Conservation (phyloP, 257 asterid species). For the Capsicum chinense region DNA sequence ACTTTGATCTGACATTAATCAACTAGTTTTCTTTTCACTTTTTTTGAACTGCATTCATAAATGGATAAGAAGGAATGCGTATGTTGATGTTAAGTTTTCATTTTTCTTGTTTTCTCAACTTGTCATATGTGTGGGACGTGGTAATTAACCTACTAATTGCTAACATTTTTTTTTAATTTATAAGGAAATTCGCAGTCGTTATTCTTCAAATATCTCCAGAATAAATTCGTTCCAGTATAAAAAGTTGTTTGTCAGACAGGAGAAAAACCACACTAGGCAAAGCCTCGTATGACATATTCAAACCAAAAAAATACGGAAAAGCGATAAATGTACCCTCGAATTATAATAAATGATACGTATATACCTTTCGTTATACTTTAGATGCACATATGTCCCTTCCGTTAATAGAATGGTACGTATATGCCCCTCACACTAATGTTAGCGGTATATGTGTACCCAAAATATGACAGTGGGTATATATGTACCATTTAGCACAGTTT, state of each 20-base stretch:
- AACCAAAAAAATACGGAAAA: too few relatives aligned
- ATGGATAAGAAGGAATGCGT: slow-evolving; percentile 16
- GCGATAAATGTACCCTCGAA: too few relatives aligned
- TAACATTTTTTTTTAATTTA: not conserved
- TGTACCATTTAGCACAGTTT: too few relatives aligned
- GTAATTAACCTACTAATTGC: not conserved
- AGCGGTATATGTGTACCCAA: too few relatives aligned
- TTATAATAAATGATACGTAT: too few relatives aligned
- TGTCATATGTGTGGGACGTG: not conserved
- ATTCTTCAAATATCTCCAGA: not conserved
- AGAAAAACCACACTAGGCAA: not conserved
- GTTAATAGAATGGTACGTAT: too few relatives aligned
- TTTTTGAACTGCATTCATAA: not conserved
- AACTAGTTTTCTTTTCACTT: not conserved
- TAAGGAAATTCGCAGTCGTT: not conserved
- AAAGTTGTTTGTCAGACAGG: accelerated
- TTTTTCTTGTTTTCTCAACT: not conserved
- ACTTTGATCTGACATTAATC: not conserved
- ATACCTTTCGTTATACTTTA: too few relatives aligned
- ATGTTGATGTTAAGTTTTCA: not conserved
- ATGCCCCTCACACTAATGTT: too few relatives aligned
- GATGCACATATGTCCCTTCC: too few relatives aligned
- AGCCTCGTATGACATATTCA: too few relatives aligned
- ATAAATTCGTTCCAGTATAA: not conserved
- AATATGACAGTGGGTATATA: too few relatives aligned